Evolutionary conservation across 805 yeast genomes (phyloP).

Genomic region (Sugiyamaella qingdaonensis): DNA sequence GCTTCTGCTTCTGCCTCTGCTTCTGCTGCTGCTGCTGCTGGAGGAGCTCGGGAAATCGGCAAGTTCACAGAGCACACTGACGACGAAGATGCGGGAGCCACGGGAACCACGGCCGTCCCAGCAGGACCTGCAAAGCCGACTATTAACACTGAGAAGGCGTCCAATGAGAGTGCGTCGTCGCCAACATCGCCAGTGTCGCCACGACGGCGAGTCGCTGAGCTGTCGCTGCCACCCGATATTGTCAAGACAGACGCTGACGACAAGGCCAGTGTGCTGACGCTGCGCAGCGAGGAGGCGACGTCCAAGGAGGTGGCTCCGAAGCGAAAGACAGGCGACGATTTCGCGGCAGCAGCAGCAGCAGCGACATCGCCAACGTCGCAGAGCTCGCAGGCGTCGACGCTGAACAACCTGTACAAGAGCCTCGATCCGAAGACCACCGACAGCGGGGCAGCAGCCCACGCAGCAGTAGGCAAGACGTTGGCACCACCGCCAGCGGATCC

Average conservation of each 20-base stretch:
- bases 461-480: too few species aligned
- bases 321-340: neutral
- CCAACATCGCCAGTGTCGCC: neutral
- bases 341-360: neutral
- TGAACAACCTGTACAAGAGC: neutral
- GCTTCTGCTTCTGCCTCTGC: too few species aligned
- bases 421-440: slow-evolving; percentile 4
- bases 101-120: too few species aligned
- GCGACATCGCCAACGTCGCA: neutral
- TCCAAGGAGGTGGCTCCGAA: neutral
- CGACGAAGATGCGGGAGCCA: neutral
- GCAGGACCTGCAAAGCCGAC: too few species aligned
- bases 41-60: neutral
- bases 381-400: neutral
- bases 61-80: neutral
- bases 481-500: too few species aligned
- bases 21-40: neutral
- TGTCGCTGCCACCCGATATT: neutral
- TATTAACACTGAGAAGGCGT: too few species aligned
- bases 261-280: slow-evolving; percentile 5
- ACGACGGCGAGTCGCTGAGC: neutral
- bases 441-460: neutral
- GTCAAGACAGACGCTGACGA: slow-evolving; percentile 7
- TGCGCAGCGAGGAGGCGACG: slow-evolving; percentile 8
- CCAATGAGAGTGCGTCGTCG: too few species aligned